A percentile compares a stretch with the other conserved stretches of the same genome.
Evolutionary conservation across 1,284 basidiomycete species (phyloP).

Genomic region (Ceratobasidium sp.): DNA sequence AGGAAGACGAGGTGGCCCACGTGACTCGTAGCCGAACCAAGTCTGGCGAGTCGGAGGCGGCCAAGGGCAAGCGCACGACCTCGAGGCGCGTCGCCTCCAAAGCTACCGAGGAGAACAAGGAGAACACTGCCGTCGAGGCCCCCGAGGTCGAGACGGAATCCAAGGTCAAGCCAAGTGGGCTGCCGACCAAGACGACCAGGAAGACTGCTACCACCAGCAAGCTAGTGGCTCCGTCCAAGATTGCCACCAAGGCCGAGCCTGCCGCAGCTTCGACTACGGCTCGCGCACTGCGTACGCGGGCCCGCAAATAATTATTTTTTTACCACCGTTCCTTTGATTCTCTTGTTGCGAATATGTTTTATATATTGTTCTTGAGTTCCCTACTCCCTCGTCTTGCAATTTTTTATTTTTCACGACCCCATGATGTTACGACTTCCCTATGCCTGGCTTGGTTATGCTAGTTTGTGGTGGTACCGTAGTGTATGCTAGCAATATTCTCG

Average conservation of each 20-base stretch:
- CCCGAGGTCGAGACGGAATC: conserved; percentile 28
- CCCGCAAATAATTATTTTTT: conserved; percentile 36
- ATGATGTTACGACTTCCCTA: conserved; percentile 29
- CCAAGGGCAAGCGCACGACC: conserved; percentile 30
- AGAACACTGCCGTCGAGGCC: conserved; percentile 35
- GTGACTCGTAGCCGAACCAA: conserved; percentile 31
- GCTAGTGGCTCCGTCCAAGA: conserved; percentile 30
- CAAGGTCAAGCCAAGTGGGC: conserved; percentile 34
- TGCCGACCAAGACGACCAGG: conserved; percentile 39
- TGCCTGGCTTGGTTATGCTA: conserved; percentile 33
- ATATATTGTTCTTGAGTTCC: conserved; percentile 9
- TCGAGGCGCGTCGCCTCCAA: conserved; percentile 34
- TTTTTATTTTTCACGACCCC: conserved; percentile 31
- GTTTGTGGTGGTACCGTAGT: conserved; percentile 23
- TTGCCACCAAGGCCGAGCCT: conserved; percentile 18
- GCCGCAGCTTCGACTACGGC: background rate
- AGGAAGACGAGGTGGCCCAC: conserved; percentile 27
- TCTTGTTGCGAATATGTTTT: conserved; percentile 17
- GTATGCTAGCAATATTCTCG: conserved; percentile 30
- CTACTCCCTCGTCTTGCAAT: background rate
- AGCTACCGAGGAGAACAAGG: conserved; percentile 38
- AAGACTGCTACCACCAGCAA: conserved; percentile 25
- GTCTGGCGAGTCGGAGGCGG: conserved; percentile 38
- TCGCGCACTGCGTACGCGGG: conserved; percentile 41
- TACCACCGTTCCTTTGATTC: conserved; percentile 3